These are phyloP conservation scores for Trichoderma gamsii DNA, from an alignment of 495 filamentous ascomycete genomes.

Conservation along the genomic window DNA sequence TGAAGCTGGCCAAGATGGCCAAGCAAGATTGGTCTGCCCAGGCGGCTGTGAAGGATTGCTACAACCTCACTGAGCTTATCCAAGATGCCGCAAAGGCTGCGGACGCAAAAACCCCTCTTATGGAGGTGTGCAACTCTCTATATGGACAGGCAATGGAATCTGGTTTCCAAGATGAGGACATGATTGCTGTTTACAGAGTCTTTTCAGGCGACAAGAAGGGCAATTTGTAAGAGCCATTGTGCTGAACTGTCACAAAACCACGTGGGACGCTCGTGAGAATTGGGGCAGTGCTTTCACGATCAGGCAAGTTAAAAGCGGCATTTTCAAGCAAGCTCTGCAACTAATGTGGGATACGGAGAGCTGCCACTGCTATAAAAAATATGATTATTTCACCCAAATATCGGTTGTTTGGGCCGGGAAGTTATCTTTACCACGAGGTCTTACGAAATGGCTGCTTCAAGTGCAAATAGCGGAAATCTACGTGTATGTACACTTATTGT, in stretches of 20 bases:
- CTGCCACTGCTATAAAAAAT: too few relatives aligned
- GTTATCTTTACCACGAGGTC: too few relatives aligned
- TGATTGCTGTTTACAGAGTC: background rate
- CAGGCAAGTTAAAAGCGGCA: too few relatives aligned
- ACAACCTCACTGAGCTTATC: slow-evolving; percentile 19
- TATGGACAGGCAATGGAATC: slow-evolving; percentile 9
- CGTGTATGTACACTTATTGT: too few relatives aligned
- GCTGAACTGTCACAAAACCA: background rate
- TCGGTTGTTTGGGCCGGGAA: too few relatives aligned
- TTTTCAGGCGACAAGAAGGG: background rate
- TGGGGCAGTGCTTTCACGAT: too few relatives aligned
- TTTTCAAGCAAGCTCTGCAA: too few relatives aligned
- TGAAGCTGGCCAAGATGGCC: slow-evolving; percentile 17
- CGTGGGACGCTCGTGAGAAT: background rate
- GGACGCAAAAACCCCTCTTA: slow-evolving; percentile 14
- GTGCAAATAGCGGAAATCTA: too few relatives aligned
- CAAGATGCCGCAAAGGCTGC: slow-evolving; percentile 15
- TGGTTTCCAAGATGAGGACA: background rate
- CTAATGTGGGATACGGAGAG: too few relatives aligned
- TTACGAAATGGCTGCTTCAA: too few relatives aligned
- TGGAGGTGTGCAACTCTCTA: slow-evolving; percentile 16
- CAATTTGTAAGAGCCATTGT: background rate
- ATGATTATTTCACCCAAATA: too few relatives aligned
- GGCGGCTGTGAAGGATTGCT: slow-evolving; percentile 19
- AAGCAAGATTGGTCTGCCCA: slow-evolving; percentile 17